These are phyloP conservation scores for Allomyces arbusculus DNA, from an alignment of 192 early-diverging fungal genomes.

Conservation along the genomic window DNA sequence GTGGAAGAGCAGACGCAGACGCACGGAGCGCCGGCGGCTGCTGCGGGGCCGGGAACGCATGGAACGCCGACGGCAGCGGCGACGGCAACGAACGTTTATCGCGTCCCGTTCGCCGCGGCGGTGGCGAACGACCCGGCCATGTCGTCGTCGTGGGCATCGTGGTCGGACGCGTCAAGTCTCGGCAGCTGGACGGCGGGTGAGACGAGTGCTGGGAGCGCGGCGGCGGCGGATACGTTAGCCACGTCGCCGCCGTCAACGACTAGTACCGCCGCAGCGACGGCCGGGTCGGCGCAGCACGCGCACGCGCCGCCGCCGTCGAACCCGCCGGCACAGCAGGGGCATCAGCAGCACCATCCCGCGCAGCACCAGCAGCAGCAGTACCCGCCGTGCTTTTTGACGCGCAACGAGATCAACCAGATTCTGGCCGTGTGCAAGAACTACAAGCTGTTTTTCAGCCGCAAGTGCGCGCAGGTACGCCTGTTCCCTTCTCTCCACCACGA, in stretches of 20 bases:
- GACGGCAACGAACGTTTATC: too few species aligned
- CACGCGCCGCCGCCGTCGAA: background rate
- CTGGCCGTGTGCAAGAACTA: constrained; percentile 20
- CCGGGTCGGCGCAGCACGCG: background rate
- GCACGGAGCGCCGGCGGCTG: too few species aligned
- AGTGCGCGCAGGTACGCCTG: background rate
- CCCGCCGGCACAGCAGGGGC: background rate
- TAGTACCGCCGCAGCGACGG: background rate
- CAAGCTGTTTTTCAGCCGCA: constrained; percentile 11
- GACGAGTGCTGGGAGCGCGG: too few species aligned
- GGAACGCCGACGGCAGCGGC: constrained; percentile 4
- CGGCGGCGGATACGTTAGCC: too few species aligned
- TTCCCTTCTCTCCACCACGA: constrained; percentile 14
- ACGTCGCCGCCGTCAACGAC: background rate
- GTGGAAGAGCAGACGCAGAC: background rate
- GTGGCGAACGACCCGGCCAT: constrained; percentile 1
- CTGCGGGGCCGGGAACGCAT: too few species aligned
- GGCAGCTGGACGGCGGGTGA: too few species aligned
- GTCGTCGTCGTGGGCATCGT: constrained; percentile 1
- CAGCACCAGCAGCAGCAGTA: background rate
- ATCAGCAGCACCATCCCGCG: background rate
- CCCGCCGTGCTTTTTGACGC: constrained; percentile 4
- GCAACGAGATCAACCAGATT: constrained; percentile 21
- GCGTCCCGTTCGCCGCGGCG: too few species aligned
- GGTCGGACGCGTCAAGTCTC: background rate